Evolutionary conservation across 768 basidiomycete genomes (phyloP), one percentile per base, ranked within the genome.

Genomic region (Holtermannia corniformis): DNA sequence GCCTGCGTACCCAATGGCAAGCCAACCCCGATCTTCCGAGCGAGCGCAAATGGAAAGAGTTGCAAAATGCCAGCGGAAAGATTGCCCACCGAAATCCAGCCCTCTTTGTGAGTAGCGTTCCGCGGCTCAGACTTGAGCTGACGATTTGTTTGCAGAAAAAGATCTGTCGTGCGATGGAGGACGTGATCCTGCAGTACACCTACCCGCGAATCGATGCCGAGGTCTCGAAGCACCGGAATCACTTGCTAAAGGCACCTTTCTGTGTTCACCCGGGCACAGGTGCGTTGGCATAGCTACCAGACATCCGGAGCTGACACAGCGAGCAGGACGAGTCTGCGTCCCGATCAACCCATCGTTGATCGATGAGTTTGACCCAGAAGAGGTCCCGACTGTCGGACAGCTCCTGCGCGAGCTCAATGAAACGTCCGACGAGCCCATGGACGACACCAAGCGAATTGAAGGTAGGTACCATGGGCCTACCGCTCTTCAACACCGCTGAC

Each of bases 131-230:
- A n/a, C n/a, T n/a, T n/a, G n/a, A n/a, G n/a, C n/a, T n/a, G n/a
- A n/a, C n/a, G n/a, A n/a, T n/a, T n/a, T n/a, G n/a, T n/a, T n/a
- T n/a, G n/a, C n/a, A n/a, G n/a, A n/a, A n/a, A n/a, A n/a, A n/a
- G n/a, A n/a, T n/a, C n/a, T n/a, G n/a, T 13, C 49, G 72, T 1
- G 81, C 82, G 3, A 75, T 90, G 75, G 84, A 93, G 68, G 93
- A 97, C 56, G 81, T 96, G 54, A 77, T 95, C 44, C 76, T 99
- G 12, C 85, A 89, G 61, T 96, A 95, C 72, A 93, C 87, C 0
- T 99, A 97, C 72, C 93, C 93, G 1, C 82, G 95, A 12, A 80
- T 99, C 50, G 95, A 99, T 71, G 86, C 87, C 13, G 95, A 99
- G 72, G 95, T 99, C 24, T 92, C 91, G 2, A 93, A 97, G 66